Conservation (phyloP, 768 basidiomycete genomes). For the Pleurotus tuber-regium region DNA sequence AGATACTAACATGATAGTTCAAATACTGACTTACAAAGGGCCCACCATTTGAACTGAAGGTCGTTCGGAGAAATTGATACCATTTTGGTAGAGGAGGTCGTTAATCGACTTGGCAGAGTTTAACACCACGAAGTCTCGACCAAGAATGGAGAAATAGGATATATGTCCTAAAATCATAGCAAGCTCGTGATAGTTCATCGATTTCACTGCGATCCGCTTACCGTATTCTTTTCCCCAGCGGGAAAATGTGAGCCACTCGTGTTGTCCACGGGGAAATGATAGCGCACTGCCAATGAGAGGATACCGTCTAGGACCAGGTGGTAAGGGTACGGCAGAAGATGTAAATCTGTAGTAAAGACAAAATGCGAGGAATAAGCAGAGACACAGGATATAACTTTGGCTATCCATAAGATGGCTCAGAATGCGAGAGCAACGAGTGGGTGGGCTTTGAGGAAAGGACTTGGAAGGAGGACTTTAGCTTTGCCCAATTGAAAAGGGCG, state of each 20-base stretch:
- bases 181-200: background rate
- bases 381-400: too few relatives aligned
- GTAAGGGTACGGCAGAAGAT: too few relatives aligned
- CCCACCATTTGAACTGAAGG: background rate
- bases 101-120: background rate
- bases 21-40: background rate
- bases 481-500: too few relatives aligned
- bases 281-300: background rate
- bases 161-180: background rate
- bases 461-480: too few relatives aligned
- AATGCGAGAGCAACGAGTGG: too few relatives aligned
- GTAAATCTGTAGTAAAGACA: too few relatives aligned
- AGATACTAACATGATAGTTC: background rate
- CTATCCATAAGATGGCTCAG: too few relatives aligned
- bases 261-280: background rate
- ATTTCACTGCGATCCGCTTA: constrained; percentile 6
- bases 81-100: background rate
- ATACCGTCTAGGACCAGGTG: background rate
- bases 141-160: background rate
- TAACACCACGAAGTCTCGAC: background rate
- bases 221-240: constrained; percentile 23
- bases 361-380: too few relatives aligned
- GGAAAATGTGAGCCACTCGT: constrained; percentile 18
- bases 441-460: too few relatives aligned
- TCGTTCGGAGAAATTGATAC: background rate